Evolutionary conservation across 768 basidiomycete genomes (phyloP).

Genomic region (Psilocybe subaeruginosa): DNA sequence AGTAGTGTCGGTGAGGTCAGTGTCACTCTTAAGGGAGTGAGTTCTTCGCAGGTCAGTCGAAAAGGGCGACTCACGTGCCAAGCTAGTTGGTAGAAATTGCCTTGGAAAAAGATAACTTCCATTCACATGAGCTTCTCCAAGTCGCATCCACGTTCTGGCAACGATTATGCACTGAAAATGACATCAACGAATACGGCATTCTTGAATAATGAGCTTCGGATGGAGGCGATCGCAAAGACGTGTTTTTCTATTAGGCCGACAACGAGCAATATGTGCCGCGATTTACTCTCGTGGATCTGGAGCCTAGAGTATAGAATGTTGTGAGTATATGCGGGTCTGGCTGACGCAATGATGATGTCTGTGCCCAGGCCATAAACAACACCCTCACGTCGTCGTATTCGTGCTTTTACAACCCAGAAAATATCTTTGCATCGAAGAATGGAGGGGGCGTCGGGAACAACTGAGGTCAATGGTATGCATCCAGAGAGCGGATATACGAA

Average conservation of each 20-base stretch:
- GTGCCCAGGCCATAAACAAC: conserved; percentile 87
- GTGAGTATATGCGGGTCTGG: not conserved
- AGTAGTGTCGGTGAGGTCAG: no score
- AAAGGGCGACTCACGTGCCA: no score
- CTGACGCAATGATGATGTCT: conserved; percentile 1
- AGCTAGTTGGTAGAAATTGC: no score
- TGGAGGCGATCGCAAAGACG: conserved; percentile 95
- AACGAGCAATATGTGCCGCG: conserved; percentile 99
- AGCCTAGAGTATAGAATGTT: conserved; percentile 75
- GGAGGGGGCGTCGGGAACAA: conserved; percentile 99
- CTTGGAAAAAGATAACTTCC: no score
- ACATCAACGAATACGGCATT: conserved; percentile 93
- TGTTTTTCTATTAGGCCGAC: conserved; percentile 99
- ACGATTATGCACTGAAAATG: conserved; percentile 97
- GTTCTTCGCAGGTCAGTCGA: no score
- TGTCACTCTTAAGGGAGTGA: no score
- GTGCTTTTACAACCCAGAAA: conserved; percentile 95
- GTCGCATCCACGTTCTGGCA: conserved; percentile 99
- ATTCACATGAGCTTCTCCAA: conserved; percentile 29
- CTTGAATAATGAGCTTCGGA: conserved; percentile 97
- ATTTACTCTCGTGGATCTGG: conserved; percentile 93
- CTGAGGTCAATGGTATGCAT: conserved; percentile 94
- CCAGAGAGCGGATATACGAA: conserved; percentile 65
- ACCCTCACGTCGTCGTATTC: conserved; percentile 89
- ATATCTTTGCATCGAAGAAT: conserved; percentile 94